Base-by-base conservation (phyloP, 805 yeast genomes). In the Pichia phayaonensis region DNA sequence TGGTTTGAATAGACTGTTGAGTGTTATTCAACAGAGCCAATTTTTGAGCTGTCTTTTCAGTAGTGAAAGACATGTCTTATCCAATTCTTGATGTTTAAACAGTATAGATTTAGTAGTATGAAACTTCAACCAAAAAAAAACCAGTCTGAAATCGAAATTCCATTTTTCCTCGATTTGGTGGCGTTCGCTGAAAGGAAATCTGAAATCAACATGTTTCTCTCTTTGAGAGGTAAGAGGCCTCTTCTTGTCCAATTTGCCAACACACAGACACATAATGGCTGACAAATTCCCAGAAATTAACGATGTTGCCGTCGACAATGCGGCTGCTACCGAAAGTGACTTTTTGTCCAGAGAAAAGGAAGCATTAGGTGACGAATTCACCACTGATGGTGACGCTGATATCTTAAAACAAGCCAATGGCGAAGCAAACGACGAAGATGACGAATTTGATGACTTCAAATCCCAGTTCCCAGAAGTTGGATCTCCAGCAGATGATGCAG, bases 221-320 rank as follows among this genome's bases (percentile, higher is more conserved):
- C 5, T 16, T n/a, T 16, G 8, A 29, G 6, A 7, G 34, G 11
- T 13, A 26, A 10, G 12, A 26, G 12, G 34, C n/a, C 12, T 29
- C n/a, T 29, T 27, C 11, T 18, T 15, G 13, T n/a, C 4, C 6
- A 8, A 18, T 15, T 21, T 29, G 18, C 20, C 2, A 26, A n/a
- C 20, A 26, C 29, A 8, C 13, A n/a, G 21, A 16, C 2, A 36
- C 49, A 57, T 18, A 44, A 83, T 83, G 88, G 80, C 87, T 49
- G 92, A 86, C 55, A 83, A 84, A 68, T 85, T 80, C 65, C 94
- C 95, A 45, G 89, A 79, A 54, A 72, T 84, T 56, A 75, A 78
- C 43, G 69, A 68, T 38, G 76, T 67, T 18, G 74, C 65, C 45
- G 34, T 22, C 4, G 45, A 20, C 11, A 23, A 44, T 3, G 45